Evolutionary conservation across 225 moss, liverwort and hornwort genomes (phyloP), one percentile per base, ranked within the genome.

Genomic region (Physcomitrellopsis africana): DNA sequence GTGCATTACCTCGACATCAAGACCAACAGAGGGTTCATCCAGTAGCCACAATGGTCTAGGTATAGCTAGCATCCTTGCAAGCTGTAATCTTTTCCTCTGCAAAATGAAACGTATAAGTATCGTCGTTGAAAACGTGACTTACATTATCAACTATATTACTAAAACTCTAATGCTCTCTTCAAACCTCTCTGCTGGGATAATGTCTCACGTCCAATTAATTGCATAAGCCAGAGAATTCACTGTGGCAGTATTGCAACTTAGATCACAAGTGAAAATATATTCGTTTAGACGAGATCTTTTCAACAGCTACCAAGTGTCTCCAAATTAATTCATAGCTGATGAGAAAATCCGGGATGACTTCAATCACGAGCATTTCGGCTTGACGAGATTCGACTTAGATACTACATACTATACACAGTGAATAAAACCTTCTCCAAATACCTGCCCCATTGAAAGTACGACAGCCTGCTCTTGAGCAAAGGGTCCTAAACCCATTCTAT

Each of bases 1-100:
- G 43, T 11, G 41, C 9, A 41, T 57, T 84, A 95, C 96, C 90
- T 94, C 65, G 23, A 75, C 79, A 74, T 96, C 96, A 23, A 96
- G 91, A 42, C 94, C 96, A 55, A 96, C 96, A 62, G 94, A 94
- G 45, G 96, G 94, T 74, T 96, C 96, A 79, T 94, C 94, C 69
- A 96, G 74, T 11, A 96, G 79, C 96, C 94, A 96, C 20, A 96
- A 75, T 69, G 94, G 96, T 79, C 96, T 86, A 43, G 94, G 92
- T 73, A 96, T 80, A 60, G 94, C 92, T 73, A 96, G 81, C 83
- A 94, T 88, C 82, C 94, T 94, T 66, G 96, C 94, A 65, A 96
- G 88, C 81, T 96, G 94, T 73, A 96, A 55, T 58, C 92, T 80
- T 72, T 96, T 96, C 63, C 70, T 96, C 96, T 96, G 82, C 43